These are phyloP conservation scores for Hyaloscypha hepaticicola DNA, from an alignment of 495 filamentous ascomycete species.

Conservation along the genomic window DNA sequence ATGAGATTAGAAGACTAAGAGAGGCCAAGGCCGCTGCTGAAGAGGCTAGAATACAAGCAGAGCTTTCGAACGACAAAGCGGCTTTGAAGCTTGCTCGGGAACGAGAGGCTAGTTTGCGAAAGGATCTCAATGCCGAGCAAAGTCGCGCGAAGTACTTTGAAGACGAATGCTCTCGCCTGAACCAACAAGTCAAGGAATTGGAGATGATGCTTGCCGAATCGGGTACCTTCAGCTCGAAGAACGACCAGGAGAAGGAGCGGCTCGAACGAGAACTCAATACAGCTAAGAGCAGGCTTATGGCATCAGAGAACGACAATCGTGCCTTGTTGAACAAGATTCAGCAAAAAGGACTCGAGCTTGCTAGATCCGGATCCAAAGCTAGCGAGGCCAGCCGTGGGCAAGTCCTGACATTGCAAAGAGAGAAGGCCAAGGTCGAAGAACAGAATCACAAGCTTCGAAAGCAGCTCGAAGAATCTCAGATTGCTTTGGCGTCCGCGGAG, in stretches of 20 bases:
- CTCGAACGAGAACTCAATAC: constrained; percentile 91
- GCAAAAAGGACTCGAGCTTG: constrained; percentile 96
- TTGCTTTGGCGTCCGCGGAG: constrained; percentile 81
- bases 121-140: constrained; percentile 73
- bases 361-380: constrained; percentile 81
- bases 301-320: constrained; percentile 97
- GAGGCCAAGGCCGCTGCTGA: constrained; percentile 81
- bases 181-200: constrained; percentile 74
- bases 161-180: constrained; percentile 69
- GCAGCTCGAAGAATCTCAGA: constrained; percentile 83
- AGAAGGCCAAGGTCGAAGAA: constrained; percentile 82
- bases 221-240: constrained; percentile 77
- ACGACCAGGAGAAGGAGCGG: constrained; percentile 92
- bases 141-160: constrained; percentile 72
- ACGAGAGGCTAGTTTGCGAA: constrained; percentile 71
- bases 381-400: constrained; percentile 82
- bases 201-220: constrained; percentile 84
- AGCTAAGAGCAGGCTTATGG: constrained; percentile 83
- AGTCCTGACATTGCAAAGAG: constrained; percentile 71
- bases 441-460: constrained; percentile 77
- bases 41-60: constrained; percentile 78
- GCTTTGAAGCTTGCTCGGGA: constrained; percentile 78
- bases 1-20: constrained; percentile 77
- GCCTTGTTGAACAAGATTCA: constrained; percentile 93
- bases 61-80: constrained; percentile 75